These are phyloP conservation scores for Plasmodium gallinaceum DNA, from an alignment of 169 alveolate species.

Conservation along the genomic window DNA sequence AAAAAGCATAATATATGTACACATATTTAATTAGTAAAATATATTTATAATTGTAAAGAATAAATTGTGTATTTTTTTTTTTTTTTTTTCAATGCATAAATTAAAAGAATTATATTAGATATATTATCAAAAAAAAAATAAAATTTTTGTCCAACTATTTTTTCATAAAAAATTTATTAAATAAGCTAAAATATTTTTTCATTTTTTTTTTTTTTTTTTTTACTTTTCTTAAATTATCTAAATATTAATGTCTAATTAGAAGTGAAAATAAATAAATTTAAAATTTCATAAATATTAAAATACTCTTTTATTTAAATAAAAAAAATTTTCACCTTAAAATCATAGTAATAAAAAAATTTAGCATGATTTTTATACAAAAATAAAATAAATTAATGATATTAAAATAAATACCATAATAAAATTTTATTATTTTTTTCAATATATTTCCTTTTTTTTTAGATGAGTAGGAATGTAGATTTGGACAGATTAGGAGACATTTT, in stretches of 20 bases:
- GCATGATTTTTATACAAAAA: neutral
- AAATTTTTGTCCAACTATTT: neutral
- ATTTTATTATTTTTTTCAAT: neutral
- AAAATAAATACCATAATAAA: neutral
- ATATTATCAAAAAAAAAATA: no score
- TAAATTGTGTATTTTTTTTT: no score
- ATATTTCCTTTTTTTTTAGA: no score
- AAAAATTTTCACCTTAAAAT: no score
- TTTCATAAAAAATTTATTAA: neutral
- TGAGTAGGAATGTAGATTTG: slow-evolving; percentile 12
- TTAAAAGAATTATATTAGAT: no score
- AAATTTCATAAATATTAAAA: neutral
- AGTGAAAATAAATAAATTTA: neutral
- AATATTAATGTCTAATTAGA: neutral
- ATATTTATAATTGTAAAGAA: no score
- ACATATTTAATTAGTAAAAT: no score
- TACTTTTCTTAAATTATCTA: neutral
- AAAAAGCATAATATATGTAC: no score
- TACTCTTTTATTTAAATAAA: neutral
- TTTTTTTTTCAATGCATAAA: no score
- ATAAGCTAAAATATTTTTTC: no score
- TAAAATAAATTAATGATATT: neutral
- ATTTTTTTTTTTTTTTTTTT: slow-evolving; percentile 1
- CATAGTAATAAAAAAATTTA: neutral
- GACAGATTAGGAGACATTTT: slow-evolving; percentile 43